Percentiles rank a stretch among this genome's conserved stretches.
These are phyloP conservation scores for Cercospora sojina DNA, from an alignment of 2,329 filamentous ascomycete species.

Conservation along the genomic window DNA sequence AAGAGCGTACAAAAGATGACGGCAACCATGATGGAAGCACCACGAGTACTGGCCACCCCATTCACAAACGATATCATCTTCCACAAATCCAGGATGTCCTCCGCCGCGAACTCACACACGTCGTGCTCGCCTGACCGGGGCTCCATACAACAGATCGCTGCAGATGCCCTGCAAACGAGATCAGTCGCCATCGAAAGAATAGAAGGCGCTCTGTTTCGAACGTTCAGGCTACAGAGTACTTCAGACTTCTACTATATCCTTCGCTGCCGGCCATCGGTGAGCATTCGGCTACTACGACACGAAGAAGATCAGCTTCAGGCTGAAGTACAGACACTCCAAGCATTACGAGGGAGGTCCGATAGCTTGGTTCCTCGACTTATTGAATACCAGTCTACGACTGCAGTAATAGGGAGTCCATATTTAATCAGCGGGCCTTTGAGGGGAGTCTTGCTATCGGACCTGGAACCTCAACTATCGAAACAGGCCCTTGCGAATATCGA, in stretches of 20 bases:
- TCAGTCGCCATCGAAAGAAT: constrained; percentile 31
- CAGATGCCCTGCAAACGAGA: constrained; percentile 30
- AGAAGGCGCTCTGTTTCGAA: constrained; percentile 40
- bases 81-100: constrained; percentile 14
- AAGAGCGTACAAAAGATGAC: not conserved
- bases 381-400: constrained; percentile 34
- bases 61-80: constrained; percentile 2
- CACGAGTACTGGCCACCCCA: not conserved
- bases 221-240: constrained; percentile 43
- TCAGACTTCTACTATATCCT: constrained; percentile 44
- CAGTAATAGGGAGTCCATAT: constrained; percentile 29
- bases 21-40: constrained; percentile 1
- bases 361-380: constrained; percentile 43
- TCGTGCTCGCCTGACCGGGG: constrained; percentile 28
- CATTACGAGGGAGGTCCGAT: constrained; percentile 39
- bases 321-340: constrained; percentile 42
- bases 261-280: constrained; percentile 43
- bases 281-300: constrained; percentile 44
- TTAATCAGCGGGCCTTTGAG: constrained; percentile 34
- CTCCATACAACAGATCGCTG: constrained; percentile 30
- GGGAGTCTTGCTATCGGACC: constrained; percentile 31
- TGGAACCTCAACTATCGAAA: constrained; percentile 36
- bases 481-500: constrained; percentile 42
- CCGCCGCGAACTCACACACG: constrained; percentile 1
- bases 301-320: constrained; percentile 45